Evolutionary conservation across 106 monocot genomes (phyloP).

Genomic region (Alisma plantagoaquatica): DNA sequence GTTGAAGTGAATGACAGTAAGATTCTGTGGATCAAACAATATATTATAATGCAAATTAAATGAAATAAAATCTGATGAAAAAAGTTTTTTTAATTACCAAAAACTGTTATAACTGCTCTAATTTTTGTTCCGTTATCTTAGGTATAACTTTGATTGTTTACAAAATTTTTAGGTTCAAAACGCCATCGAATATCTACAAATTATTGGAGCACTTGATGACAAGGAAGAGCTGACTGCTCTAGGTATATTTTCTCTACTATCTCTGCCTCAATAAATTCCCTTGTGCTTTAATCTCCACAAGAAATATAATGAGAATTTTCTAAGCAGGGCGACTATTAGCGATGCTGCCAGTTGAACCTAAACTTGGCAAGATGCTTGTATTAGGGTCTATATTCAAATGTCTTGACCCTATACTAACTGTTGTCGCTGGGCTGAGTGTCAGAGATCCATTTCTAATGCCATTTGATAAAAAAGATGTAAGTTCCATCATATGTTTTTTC

Average conservation of each 20-base stretch:
- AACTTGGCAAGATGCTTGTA: slow-evolving; percentile 97
- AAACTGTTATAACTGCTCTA: too few species aligned
- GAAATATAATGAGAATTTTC: background rate
- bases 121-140: too few species aligned
- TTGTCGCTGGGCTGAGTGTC: slow-evolving; percentile 94
- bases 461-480: slow-evolving; percentile 99
- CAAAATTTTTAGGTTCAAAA: slow-evolving; percentile 90
- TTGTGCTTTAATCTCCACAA: background rate
- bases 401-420: slow-evolving; percentile 86
- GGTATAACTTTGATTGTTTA: too few species aligned
- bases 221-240: slow-evolving; percentile 82
- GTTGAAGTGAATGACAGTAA: too few species aligned
- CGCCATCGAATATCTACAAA: slow-evolving; percentile 94
- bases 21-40: too few species aligned
- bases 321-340: slow-evolving; percentile 73
- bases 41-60: too few species aligned
- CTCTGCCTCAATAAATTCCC: too few species aligned
- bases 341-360: slow-evolving; percentile 97
- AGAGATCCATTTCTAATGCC: slow-evolving; percentile 97
- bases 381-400: slow-evolving; percentile 94
- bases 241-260: slow-evolving; percentile 37
- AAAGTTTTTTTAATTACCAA: too few species aligned
- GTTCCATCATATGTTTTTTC: too few species aligned
- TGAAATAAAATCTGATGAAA: too few species aligned
- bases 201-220: slow-evolving; percentile 94